Percentiles rank a stretch among this genome's conserved stretches.
Conservation (phyloP, 192 early-diverging fungal genomes). For the Mortierella claussenii region DNA sequence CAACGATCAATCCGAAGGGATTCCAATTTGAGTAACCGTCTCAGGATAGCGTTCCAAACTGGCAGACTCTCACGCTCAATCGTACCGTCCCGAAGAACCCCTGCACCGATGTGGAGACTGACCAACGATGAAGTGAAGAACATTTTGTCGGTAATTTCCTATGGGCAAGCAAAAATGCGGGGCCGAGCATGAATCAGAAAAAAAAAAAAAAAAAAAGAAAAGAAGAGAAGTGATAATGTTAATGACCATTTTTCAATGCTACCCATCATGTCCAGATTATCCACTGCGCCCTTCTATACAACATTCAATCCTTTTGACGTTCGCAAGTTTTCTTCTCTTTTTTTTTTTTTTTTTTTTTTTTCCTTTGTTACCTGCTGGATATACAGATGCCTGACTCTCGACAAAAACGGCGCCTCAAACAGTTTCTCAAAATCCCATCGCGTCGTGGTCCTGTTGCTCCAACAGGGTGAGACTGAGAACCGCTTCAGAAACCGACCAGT, state of each 20-base stretch:
- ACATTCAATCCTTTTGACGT: too few relatives aligned
- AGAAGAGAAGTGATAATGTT: neutral
- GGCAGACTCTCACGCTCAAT: slow-evolving; percentile 10
- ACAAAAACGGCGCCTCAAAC: slow-evolving; percentile 16
- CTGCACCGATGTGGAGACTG: slow-evolving; percentile 32
- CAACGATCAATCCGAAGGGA: slow-evolving; percentile 22
- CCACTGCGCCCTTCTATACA: too few relatives aligned
- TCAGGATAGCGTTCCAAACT: slow-evolving; percentile 20
- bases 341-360: neutral
- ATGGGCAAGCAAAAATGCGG: neutral
- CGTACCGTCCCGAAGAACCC: neutral
- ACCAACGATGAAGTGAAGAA: slow-evolving; percentile 15
- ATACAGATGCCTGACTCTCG: slow-evolving; percentile 18
- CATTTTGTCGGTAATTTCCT: slow-evolving; percentile 13
- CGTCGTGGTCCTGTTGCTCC: slow-evolving; percentile 1
- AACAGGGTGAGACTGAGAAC: slow-evolving; percentile 4
- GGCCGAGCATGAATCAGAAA: neutral
- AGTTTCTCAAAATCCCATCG: slow-evolving; percentile 9
- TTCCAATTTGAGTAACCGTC: slow-evolving; percentile 8
- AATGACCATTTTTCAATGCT: too few relatives aligned
- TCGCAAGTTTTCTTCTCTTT: neutral
- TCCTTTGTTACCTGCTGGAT: slow-evolving; percentile 46
- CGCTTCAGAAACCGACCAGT: slow-evolving; percentile 11
- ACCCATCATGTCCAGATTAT: neutral
- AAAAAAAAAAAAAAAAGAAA: neutral